These are phyloP conservation scores for Paecilomyces variotii DNA, from an alignment of 2,329 filamentous ascomycete genomes.

Conservation along the genomic window DNA sequence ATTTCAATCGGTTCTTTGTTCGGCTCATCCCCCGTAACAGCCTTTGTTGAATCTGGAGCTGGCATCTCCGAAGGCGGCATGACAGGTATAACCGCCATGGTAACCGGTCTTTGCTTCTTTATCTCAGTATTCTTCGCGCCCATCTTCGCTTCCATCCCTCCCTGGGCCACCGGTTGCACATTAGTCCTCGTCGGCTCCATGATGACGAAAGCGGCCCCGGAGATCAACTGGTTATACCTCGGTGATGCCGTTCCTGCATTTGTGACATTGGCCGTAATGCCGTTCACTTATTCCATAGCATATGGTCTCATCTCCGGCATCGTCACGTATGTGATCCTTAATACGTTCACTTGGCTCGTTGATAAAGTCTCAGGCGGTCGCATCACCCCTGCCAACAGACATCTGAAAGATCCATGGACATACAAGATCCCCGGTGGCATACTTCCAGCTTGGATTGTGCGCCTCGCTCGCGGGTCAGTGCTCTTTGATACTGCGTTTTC, in stretches of 20 bases:
- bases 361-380: constrained; percentile 59
- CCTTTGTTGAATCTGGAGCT: constrained; percentile 82
- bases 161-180: constrained; percentile 85
- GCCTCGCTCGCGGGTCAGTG: constrained; percentile 47
- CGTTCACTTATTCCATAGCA: constrained; percentile 82
- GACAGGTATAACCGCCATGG: constrained; percentile 75
- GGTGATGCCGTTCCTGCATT: constrained; percentile 81
- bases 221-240: constrained; percentile 85
- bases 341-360: constrained; percentile 61
- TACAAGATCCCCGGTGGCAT: constrained; percentile 68
- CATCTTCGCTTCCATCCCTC: constrained; percentile 81
- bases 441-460: constrained; percentile 63
- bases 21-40: constrained; percentile 72
- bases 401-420: constrained; percentile 72
- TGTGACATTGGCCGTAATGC: constrained; percentile 76
- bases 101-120: constrained; percentile 75
- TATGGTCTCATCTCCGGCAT: constrained; percentile 79
- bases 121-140: constrained; percentile 83
- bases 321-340: constrained; percentile 67
- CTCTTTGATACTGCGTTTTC: not conserved
- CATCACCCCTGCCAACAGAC: constrained; percentile 66
- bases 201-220: constrained; percentile 69
- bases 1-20: constrained; percentile 75
- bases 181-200: constrained; percentile 79
- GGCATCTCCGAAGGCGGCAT: constrained; percentile 82